Conservation (phyloP, 768 basidiomycete species). For the Boletales sp. region DNA sequence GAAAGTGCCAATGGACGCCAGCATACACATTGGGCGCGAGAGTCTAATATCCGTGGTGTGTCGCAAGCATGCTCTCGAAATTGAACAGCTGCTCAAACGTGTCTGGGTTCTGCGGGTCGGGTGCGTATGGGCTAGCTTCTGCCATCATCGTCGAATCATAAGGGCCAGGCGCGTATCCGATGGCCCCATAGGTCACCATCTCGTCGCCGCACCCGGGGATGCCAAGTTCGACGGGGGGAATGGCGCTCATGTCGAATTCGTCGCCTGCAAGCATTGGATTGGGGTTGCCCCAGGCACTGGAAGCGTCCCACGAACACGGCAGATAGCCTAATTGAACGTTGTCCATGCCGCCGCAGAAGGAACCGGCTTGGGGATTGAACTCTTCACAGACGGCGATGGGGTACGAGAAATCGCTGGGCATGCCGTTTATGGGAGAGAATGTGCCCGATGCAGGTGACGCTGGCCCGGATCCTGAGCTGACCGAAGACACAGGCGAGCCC, state of each 20-base stretch:
- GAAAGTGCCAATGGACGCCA: slow-evolving; percentile 31
- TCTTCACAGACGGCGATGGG: slow-evolving; percentile 17
- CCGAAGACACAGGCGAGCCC: slow-evolving; percentile 49
- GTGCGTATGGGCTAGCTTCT: slow-evolving; percentile 29
- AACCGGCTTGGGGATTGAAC: slow-evolving; percentile 5
- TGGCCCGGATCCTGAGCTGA: slow-evolving; percentile 46
- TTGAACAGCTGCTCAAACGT: slow-evolving; percentile 36
- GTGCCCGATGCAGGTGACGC: slow-evolving; percentile 48
- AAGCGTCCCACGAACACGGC: slow-evolving; percentile 31
- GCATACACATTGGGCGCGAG: slow-evolving; percentile 31
- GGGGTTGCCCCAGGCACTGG: slow-evolving; percentile 34
- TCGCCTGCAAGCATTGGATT: slow-evolving; percentile 44
- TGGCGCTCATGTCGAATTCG: slow-evolving; percentile 65
- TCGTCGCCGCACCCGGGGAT: slow-evolving; percentile 42
- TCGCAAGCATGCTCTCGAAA: slow-evolving; percentile 33
- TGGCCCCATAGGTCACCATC: slow-evolving; percentile 12
- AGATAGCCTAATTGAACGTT: slow-evolving; percentile 28
- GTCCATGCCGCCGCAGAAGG: slow-evolving; percentile 23
- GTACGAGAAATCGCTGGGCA: slow-evolving; percentile 20
- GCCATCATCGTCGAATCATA: slow-evolving; percentile 25
- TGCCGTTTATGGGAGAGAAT: slow-evolving; percentile 40
- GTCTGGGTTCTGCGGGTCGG: slow-evolving; percentile 31
- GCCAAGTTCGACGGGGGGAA: slow-evolving; percentile 63
- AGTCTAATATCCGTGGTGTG: slow-evolving; percentile 31
- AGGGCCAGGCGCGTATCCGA: slow-evolving; percentile 21